Evolutionary conservation across 2,329 filamentous ascomycete species (phyloP), one percentile per base, ranked within the genome.

Genomic region (Capronia epimyces): DNA sequence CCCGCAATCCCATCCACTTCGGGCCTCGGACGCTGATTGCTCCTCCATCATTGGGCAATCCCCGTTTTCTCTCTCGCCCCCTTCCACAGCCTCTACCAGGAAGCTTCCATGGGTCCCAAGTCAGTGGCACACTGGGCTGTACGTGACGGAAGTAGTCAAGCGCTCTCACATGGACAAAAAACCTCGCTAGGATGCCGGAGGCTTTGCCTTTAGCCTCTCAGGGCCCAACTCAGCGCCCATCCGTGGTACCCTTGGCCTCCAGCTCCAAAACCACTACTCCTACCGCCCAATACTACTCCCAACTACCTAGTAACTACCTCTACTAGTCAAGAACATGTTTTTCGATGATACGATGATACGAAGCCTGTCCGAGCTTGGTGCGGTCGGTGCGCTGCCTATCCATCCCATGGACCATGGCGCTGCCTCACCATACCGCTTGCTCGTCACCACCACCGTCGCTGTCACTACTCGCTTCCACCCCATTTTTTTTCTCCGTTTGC

Each of bases 341-440:
- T 15, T 39, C 18, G 41, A 43, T 43, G 48, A 43, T 50, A 43
- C 48, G 27, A 40, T 44, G 40, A n/a, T n/a, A n/a, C n/a, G n/a
- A 49, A 27, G 40, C n/a, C 15, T 37, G 34, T 15, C 48, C 42
- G 48, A 50, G 48, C 48, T 50, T 34, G 43, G 41, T 44, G 31
- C 47, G 40, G 47, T 49, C 47, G 22, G 47, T 44, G 25, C 39
- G 15, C 21, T 21, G 46, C 39, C 18, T 22, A 24, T 27, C 41
- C 20, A 37, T 29, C 27, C 27, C 27, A 29, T 37, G 15, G 15
- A 25, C 40, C 13, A 44, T 31, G 42, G 34, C 16, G 34, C 20
- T 12, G 34, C 34, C 34, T 37, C 34, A 13, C 41, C 25, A 12
- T 16, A 31, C 13, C 25, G 39, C 39, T 27, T 15, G 20, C 41